Evolutionary conservation across 2,329 filamentous ascomycete species (phyloP), one percentile per base, ranked within the genome.

Genomic region (Biscogniauxia mediterranea): DNA sequence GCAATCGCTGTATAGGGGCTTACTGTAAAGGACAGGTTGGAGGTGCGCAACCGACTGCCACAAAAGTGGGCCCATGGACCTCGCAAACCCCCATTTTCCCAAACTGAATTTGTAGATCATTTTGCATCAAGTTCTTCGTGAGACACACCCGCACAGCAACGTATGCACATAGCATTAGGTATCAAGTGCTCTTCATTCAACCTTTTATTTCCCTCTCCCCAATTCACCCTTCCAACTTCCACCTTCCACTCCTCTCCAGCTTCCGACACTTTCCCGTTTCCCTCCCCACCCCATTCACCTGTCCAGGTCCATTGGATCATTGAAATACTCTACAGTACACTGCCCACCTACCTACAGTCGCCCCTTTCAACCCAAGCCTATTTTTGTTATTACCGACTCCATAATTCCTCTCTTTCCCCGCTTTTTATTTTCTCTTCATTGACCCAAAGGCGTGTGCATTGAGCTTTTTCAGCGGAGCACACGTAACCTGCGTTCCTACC

Each of bases 141-240:
- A 52, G 50, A 52, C 50, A 32, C 28, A 32, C n/a, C n/a, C n/a
- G n/a, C 28, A 32, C 11, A 21, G 50, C 50, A 52, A 52, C 50
- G 21, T 21, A 21, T 21, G 50, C 50, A 52, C 50, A 3, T 32
- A 19, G 8, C 17, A 38, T 32, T 19, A 23, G 23, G 23, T 23
- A 19, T 9, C 52, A 28, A 23, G 23, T 23, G 23, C 23, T 54
- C 52, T 54, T 54, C 52, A 28, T 54, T 38, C 52, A 19, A 19
- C 52, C n/a, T 54, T 32, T 25, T 54, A 17, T 54, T 54, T 54
- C 25, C 15, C 52, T 54, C 52, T 54, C 38, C 38, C 38, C 38
- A 46, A 52, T 52, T 52, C 50, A 52, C 50, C 50, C 19, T 52
- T 52, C n/a, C 21, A 52, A 3, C n/a, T 11, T 20, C 20, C 49